A percentile compares a stretch with the other conserved stretches of the same genome.
These are phyloP conservation scores for Amanita fuliginea DNA, from an alignment of 768 basidiomycete genomes.

Conservation along the genomic window DNA sequence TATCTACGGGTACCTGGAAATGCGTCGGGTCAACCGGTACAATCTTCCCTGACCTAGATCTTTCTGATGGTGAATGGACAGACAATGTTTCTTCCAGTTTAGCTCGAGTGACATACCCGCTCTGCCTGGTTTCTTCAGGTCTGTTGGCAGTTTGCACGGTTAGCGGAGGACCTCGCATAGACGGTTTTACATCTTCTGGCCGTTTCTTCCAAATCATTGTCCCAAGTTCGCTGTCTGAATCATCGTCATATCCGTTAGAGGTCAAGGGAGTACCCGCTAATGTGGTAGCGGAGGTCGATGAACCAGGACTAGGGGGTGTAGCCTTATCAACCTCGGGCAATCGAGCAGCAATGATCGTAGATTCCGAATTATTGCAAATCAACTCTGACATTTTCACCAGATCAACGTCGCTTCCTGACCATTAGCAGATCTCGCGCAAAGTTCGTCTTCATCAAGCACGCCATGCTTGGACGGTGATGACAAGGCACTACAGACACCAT, in stretches of 20 bases:
- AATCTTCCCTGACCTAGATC: conserved; percentile 53
- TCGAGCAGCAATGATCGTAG: conserved; percentile 4
- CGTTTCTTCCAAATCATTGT: conserved; percentile 11
- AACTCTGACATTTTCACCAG: conserved; percentile 12
- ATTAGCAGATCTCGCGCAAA: conserved; percentile 6
- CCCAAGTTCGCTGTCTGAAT: conserved; percentile 34
- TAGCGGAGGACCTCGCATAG: conserved; percentile 26
- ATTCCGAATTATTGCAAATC: conserved; percentile 10
- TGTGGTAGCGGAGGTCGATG: conserved; percentile 6
- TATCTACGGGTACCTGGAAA: conserved; percentile 54
- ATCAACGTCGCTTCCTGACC: conserved; percentile 13
- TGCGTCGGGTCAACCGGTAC: conserved; percentile 53
- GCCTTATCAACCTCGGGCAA: conserved; percentile 2
- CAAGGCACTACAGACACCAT: background rate
- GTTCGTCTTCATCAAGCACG: conserved; percentile 4
- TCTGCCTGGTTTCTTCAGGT: conserved; percentile 22
- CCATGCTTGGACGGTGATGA: background rate
- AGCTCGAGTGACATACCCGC: conserved; percentile 30
- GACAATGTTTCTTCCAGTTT: too few species aligned
- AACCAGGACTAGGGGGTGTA: conserved; percentile 1
- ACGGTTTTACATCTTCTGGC: background rate
- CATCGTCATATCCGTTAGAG: conserved; percentile 29
- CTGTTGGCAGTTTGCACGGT: conserved; percentile 27
- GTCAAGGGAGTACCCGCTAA: too few species aligned
- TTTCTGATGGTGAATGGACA: conserved; percentile 62